Evolutionary conservation across 228 moss, liverwort and hornwort genomes (phyloP), one percentile per base, ranked within the genome.

Genomic region (Sphagnum fallax): DNA sequence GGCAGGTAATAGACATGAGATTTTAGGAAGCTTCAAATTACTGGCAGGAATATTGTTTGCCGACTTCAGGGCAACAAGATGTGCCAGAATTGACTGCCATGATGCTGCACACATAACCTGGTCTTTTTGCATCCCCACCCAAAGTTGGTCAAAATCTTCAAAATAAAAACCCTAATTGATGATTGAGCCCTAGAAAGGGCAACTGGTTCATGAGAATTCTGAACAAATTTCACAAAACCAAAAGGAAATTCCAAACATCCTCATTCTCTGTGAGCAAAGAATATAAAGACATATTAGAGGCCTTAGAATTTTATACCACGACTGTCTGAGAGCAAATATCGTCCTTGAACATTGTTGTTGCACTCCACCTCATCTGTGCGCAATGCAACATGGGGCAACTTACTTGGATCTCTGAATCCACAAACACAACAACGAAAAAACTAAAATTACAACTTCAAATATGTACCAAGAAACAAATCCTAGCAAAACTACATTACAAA

Each of bases 91-190:
- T 68, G 47, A 90, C 67, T 52, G 81, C 81, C 86, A 83, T 87
- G 71, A 90, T 82, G 70, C 63, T 88, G 83, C 91, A 94, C 47
- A 91, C 88, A 77, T 88, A 82, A 47, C 94, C 89, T 90, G 84
- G 65, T 61, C 73, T 16, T 69, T 52, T 32, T 32, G 32, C 32
- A 68, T 50, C 6, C 52, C 48, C 57, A 70, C 51, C 52, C 6
- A 61, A 14, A 18, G 16, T 50, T 5, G 49, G 16, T 48, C 18
- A 69, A 6, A 48, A 7, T 55, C 53, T 7, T 55, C 53, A 55
- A 55, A 71, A 55, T 12, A 55, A 55, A 7, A 12, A 55, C 53
- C 8, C 53, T 57, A 67, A 52, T 52, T 63, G 15, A 50, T 18
- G 50, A 4, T 32, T 63, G 5, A 57, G 5, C 15, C 12, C 47